Base-by-base conservation (phyloP, 2,329 filamentous ascomycete genomes). In the Cladobotryum mycophilum region DNA sequence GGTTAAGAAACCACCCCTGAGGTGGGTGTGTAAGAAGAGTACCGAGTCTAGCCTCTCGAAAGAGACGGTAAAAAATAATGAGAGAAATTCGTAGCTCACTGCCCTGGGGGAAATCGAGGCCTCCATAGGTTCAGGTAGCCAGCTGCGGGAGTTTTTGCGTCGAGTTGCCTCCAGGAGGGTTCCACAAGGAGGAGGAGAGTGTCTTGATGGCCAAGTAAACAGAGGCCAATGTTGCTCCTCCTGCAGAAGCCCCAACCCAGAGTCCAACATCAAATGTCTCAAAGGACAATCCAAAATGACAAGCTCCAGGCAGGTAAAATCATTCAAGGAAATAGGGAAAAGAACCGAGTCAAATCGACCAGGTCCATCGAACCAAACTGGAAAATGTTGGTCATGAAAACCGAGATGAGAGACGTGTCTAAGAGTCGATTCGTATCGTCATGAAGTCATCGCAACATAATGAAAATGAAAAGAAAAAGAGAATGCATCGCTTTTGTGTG, bases 381-480 rank as follows among this genome's bases (percentile, higher is more conserved):
- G 36, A n/a, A 17, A n/a, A n/a, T 7, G 13, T 38, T 38, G 36
- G 36, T n/a, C 14, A n/a, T 38, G 36, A n/a, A n/a, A 38, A 38
- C 15, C 15, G 13, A 42, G 20, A 22, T n/a, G 15, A 44, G 38
- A 50, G 42, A 38, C 47, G 45, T 48, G 47, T 53, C 51, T 53
- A 56, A 42, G 45, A 25, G 49, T 57, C 56, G 55, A 59, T 55
- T 58, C 56, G 48, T 57, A 50, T 61, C 58, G 53, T 61, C 54
- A 55, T 61, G 54, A 55, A 56, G 50, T 61, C 59, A 57, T 62
- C 53, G 51, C 49, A 59, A 56, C 46, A 35, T 52, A 54, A 53
- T 17, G 43, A 47, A 41, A 40, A 38, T 46, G 48, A 47, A 50
- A 34, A 37, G 36, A 48, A 49, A 47, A 50, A 34, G 25, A 49